Conservation (phyloP, 306 rosid genomes). For the Dryas alaskensis region DNA sequence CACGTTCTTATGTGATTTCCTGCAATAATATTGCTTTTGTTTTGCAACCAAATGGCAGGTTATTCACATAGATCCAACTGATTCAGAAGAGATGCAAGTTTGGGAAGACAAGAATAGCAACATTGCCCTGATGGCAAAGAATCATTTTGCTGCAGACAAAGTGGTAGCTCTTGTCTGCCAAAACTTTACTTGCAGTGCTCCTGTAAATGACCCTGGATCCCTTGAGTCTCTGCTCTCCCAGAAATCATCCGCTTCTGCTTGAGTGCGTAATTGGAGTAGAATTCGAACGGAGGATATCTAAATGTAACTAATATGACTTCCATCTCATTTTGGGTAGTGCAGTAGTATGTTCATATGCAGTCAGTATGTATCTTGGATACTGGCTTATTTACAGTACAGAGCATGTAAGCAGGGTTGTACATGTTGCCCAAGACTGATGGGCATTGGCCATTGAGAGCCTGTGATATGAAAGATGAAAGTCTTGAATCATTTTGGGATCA, state of each 20-base stretch:
- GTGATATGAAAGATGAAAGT: too few relatives aligned
- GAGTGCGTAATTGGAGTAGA: background rate
- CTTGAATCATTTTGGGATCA: too few relatives aligned
- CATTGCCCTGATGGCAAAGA: conserved; percentile 69
- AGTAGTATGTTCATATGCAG: too few relatives aligned
- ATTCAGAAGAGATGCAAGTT: conserved; percentile 60
- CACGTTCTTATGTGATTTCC: background rate
- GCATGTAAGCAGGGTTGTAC: too few relatives aligned
- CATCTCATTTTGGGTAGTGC: background rate
- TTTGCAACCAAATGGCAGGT: conserved; percentile 44
- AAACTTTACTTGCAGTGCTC: conserved; percentile 75
- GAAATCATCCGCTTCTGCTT: conserved; percentile 32
- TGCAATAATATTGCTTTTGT: background rate
- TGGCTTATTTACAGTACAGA: too few relatives aligned
- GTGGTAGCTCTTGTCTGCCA: conserved; percentile 82
- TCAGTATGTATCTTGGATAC: too few relatives aligned
- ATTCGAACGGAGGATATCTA: background rate
- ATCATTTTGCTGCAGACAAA: conserved; percentile 41
- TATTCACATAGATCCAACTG: conserved; percentile 69
- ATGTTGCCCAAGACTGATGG: too few relatives aligned
- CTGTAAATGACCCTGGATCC: conserved; percentile 47
- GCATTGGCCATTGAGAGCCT: too few relatives aligned
- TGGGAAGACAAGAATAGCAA: conserved; percentile 78
- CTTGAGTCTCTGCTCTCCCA: conserved; percentile 53
- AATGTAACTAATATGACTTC: background rate